Percentiles rank a stretch among this genome's conserved stretches.
Evolutionary conservation across 2,329 filamentous ascomycete species (phyloP).

Genomic region (Penicillium fuscoglaucum): DNA sequence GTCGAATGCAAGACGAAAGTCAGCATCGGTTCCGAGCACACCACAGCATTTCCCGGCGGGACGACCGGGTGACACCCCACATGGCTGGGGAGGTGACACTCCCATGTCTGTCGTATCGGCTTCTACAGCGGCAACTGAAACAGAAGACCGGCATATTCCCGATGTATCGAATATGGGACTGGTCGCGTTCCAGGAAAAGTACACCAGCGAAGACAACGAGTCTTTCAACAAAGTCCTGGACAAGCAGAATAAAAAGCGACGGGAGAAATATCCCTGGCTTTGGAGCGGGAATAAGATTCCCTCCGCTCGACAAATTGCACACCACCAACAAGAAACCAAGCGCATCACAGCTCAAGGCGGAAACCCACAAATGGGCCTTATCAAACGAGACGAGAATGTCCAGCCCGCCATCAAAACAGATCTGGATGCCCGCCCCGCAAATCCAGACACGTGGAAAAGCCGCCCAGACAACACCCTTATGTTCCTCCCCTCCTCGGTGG

Average conservation of each 20-base stretch:
- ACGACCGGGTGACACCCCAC: constrained; percentile 31
- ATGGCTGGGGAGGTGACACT: constrained; percentile 69
- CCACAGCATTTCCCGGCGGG: constrained; percentile 56
- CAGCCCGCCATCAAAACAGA: constrained; percentile 60
- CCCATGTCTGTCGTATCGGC: constrained; percentile 60
- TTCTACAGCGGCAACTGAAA: constrained; percentile 30
- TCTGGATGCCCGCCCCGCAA: constrained; percentile 70
- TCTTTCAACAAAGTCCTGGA: constrained; percentile 92
- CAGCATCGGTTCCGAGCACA: constrained; percentile 35
- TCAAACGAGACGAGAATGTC: constrained; percentile 34
- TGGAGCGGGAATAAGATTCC: constrained; percentile 84
- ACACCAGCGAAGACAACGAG: constrained; percentile 97
- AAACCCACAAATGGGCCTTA: constrained; percentile 56
- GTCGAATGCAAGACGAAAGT: constrained; percentile 19
- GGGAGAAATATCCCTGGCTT: constrained; percentile 84
- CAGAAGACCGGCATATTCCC: constrained; percentile 51
- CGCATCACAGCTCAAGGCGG: constrained; percentile 66
- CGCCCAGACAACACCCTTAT: constrained; percentile 80
- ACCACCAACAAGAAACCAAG: constrained; percentile 61
- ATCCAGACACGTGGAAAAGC: constrained; percentile 73
- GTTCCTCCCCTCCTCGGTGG: constrained; percentile 62
- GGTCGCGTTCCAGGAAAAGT: constrained; percentile 82
- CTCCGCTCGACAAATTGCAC: constrained; percentile 60
- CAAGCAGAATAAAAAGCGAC: constrained; percentile 79
- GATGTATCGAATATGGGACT: constrained; percentile 76